phyloP scores from a whole-genome alignment of 768 basidiomycete genomes.

The Suillus bovinus region DNA sequence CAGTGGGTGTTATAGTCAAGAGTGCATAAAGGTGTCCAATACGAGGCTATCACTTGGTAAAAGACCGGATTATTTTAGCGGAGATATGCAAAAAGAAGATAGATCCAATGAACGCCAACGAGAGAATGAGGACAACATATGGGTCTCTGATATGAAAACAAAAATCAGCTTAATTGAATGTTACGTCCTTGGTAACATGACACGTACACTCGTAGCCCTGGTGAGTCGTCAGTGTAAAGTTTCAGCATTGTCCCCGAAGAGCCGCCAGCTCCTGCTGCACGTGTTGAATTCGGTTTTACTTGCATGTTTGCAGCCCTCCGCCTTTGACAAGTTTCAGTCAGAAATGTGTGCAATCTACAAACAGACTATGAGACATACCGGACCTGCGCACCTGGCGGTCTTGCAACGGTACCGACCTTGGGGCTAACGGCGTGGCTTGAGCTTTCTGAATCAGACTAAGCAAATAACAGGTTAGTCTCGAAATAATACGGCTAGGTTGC shows the following conservation, averaged over 20 bases:
- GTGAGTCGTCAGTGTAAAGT: slow-evolving; percentile 98
- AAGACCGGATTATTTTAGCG: slow-evolving; percentile 88
- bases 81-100: slow-evolving; percentile 99
- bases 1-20: neutral
- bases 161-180: slow-evolving; percentile 13
- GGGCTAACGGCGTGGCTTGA: slow-evolving; percentile 44
- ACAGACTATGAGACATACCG: slow-evolving; percentile 50
- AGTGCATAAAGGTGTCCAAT: slow-evolving; percentile 10
- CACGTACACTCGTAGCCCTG: slow-evolving; percentile 94
- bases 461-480: neutral
- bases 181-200: neutral
- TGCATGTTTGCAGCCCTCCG: slow-evolving; percentile 72
- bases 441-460: slow-evolving; percentile 80
- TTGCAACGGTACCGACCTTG: slow-evolving; percentile 53
- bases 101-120: slow-evolving; percentile 94
- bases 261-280: slow-evolving; percentile 94
- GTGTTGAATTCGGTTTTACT: slow-evolving; percentile 79
- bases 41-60: slow-evolving; percentile 64
- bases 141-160: slow-evolving; percentile 65
- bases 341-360: slow-evolving; percentile 5
- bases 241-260: slow-evolving; percentile 98
- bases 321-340: slow-evolving; percentile 36
- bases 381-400: slow-evolving; percentile 80
- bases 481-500: slow-evolving; percentile 7
- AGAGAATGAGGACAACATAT: slow-evolving; percentile 94